phyloP scores from a whole-genome alignment of 192 early-diverging fungal genomes.

The Backusella tuberculispora region DNA sequence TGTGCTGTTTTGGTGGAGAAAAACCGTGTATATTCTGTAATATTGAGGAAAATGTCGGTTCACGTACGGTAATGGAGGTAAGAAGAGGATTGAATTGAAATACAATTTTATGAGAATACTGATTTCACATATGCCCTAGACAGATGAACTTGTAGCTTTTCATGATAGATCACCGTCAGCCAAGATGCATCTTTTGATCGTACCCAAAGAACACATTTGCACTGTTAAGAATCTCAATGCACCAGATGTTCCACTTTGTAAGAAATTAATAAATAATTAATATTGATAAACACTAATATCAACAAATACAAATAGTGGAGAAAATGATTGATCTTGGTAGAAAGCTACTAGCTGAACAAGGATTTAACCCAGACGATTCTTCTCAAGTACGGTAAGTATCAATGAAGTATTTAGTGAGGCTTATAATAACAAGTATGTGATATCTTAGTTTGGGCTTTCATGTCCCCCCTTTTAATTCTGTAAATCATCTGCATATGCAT shows the following conservation, averaged over 20 bases:
- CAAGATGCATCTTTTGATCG: slow-evolving; percentile 46
- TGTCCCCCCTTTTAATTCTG: slow-evolving; percentile 68
- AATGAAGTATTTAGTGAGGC: background rate
- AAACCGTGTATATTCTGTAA: slow-evolving; percentile 8
- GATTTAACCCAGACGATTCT: slow-evolving; percentile 1
- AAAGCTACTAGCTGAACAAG: slow-evolving; percentile 35
- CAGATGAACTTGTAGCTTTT: slow-evolving; percentile 48
- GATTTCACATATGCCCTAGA: slow-evolving; percentile 25
- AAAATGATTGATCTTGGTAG: slow-evolving; percentile 37
- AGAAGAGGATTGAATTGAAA: background rate
- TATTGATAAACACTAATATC: background rate
- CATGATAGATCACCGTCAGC: slow-evolving; percentile 46
- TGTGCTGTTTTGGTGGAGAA: slow-evolving; percentile 18
- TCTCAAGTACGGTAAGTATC: slow-evolving; percentile 31
- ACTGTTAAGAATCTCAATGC: slow-evolving; percentile 43
- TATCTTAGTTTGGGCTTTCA: slow-evolving; percentile 65
- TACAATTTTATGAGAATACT: background rate
- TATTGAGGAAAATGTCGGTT: background rate
- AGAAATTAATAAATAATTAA: slow-evolving; percentile 8
- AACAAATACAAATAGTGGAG: slow-evolving; percentile 21
- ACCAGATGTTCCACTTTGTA: slow-evolving; percentile 37
- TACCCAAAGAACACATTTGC: slow-evolving; percentile 42
- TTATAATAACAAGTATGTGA: background rate
- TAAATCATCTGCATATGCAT: slow-evolving; percentile 75
- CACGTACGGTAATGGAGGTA: background rate